These are phyloP conservation scores for Elongisporangium anandrum DNA, from an alignment of 352 stramenopile genomes.

Conservation along the genomic window DNA sequence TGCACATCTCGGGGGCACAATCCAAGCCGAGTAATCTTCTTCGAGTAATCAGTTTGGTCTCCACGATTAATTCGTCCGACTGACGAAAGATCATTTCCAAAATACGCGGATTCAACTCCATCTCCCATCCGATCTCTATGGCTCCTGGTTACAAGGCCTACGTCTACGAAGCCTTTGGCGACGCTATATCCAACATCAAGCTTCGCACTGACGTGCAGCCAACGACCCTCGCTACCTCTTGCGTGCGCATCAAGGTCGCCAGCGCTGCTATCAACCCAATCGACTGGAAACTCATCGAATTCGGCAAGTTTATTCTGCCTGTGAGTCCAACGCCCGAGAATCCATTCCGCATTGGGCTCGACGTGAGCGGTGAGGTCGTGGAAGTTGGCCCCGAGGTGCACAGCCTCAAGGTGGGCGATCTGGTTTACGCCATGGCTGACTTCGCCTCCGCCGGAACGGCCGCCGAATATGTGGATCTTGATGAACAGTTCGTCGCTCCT, in stretches of 20 bases:
- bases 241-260: slow-evolving; percentile 26
- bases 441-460: slow-evolving; percentile 14
- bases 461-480: slow-evolving; percentile 24
- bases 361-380: slow-evolving; percentile 16
- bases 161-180: too few species aligned
- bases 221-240: slow-evolving; percentile 10
- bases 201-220: slow-evolving; percentile 13
- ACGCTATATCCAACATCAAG: too few species aligned
- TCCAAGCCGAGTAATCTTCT: too few species aligned
- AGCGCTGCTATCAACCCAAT: slow-evolving; percentile 20
- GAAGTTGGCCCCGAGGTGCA: slow-evolving; percentile 14
- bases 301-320: slow-evolving; percentile 6
- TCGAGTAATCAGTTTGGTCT: too few species aligned
- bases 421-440: slow-evolving; percentile 9
- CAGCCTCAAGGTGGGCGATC: slow-evolving; percentile 16
- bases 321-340: slow-evolving; percentile 3
- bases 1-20: too few species aligned
- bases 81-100: too few species aligned
- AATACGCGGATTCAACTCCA: too few species aligned
- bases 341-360: slow-evolving; percentile 17
- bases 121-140: too few species aligned
- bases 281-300: slow-evolving; percentile 19
- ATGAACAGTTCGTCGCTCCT: slow-evolving; percentile 19
- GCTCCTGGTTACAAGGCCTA: too few species aligned
- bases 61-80: too few species aligned